A percentile compares a stretch with the other conserved stretches of the same genome.
Evolutionary conservation across 257 asterid genomes (phyloP).

Genomic region (Salvia splendens): DNA sequence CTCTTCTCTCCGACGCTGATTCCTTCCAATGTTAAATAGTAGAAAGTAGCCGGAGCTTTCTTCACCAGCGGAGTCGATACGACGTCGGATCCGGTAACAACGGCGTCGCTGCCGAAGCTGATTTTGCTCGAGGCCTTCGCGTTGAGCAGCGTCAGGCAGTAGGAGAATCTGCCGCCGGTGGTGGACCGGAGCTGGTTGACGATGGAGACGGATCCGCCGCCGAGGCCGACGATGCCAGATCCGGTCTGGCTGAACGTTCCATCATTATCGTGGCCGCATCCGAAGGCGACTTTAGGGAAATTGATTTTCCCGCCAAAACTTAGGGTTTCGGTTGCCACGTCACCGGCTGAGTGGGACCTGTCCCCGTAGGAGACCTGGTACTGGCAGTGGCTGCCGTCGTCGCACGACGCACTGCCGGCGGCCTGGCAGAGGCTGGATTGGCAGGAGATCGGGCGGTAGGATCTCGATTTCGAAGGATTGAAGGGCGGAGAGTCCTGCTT

Average conservation of each 20-base stretch:
- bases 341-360: slow-evolving; percentile 39
- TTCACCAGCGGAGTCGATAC: slow-evolving; percentile 49
- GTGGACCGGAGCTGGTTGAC: slow-evolving; percentile 41
- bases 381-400: slow-evolving; percentile 22
- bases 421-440: slow-evolving; percentile 31
- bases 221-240: slow-evolving; percentile 63
- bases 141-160: slow-evolving; percentile 38
- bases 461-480: slow-evolving; percentile 33
- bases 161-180: slow-evolving; percentile 51
- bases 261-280: slow-evolving; percentile 49
- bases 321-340: slow-evolving; percentile 49
- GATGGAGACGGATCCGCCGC: slow-evolving; percentile 51
- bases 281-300: slow-evolving; percentile 44
- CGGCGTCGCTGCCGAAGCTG: slow-evolving; percentile 46
- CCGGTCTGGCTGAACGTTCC: slow-evolving; percentile 44
- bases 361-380: slow-evolving; percentile 47
- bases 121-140: slow-evolving; percentile 46
- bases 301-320: slow-evolving; percentile 34
- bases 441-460: slow-evolving; percentile 40
- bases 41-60: slow-evolving; percentile 38
- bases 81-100: slow-evolving; percentile 33
- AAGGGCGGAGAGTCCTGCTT: slow-evolving; percentile 50
- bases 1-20: slow-evolving; percentile 38
- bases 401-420: slow-evolving; percentile 23
- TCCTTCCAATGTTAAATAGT: slow-evolving; percentile 49